phyloP scores from a whole-genome alignment of 1,284 basidiomycete species.

The Ustilago nuda region DNA sequence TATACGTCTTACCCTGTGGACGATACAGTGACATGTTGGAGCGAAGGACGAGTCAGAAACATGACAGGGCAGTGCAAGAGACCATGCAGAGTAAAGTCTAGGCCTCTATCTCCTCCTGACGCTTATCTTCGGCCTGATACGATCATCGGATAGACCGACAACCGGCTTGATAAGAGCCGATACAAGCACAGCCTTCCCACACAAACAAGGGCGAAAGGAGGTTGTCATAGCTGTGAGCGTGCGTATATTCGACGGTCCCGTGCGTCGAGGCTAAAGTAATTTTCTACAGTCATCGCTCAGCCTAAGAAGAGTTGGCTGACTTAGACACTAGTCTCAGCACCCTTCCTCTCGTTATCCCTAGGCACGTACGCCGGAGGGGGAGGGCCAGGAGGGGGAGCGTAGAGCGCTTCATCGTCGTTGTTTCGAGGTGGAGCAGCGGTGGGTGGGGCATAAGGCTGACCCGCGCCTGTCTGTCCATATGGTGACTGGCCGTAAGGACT shows the following conservation, averaged over 20 bases:
- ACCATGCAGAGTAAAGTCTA: too few species aligned
- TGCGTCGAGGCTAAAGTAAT: not conserved
- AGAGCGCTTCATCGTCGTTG: slow-evolving; percentile 25
- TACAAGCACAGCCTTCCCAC: not conserved
- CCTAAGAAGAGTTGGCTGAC: not conserved
- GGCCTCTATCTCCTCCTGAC: too few species aligned
- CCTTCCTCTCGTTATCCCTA: slow-evolving; percentile 23
- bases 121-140: too few species aligned
- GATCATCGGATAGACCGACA: not conserved
- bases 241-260: too few species aligned
- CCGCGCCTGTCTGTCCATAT: slow-evolving; percentile 13
- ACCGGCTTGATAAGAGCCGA: not conserved
- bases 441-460: slow-evolving; percentile 40
- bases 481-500: slow-evolving; percentile 28
- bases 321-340: slow-evolving; percentile 26
- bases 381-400: slow-evolving; percentile 39
- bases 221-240: not conserved
- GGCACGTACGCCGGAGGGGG: slow-evolving; percentile 50
- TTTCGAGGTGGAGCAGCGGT: slow-evolving; percentile 22
- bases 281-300: not conserved
- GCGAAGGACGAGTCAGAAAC: too few species aligned
- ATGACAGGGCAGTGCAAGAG: too few species aligned
- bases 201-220: not conserved
- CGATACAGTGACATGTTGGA: too few species aligned
- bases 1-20: too few species aligned